Conservation (phyloP, 2,329 filamentous ascomycete species). For the Monosporascus sp. region DNA sequence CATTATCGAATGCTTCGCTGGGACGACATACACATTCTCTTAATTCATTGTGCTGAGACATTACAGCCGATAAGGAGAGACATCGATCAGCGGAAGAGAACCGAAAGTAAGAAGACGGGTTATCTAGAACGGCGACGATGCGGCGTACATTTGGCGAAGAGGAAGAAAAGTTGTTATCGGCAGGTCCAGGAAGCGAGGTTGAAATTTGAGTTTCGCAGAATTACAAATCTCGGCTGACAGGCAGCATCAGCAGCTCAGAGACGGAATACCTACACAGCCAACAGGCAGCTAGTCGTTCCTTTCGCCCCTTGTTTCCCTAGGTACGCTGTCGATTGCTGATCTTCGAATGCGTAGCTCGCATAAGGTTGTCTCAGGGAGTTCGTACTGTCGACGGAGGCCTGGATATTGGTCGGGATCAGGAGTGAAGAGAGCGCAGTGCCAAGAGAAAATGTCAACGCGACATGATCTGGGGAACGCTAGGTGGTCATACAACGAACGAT, state of each 20-base stretch:
- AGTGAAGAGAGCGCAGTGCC: neutral
- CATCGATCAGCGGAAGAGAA: neutral
- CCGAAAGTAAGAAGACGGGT: neutral
- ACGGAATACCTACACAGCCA: neutral
- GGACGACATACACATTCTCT: constrained; percentile 3
- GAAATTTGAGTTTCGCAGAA: neutral
- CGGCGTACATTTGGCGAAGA: neutral
- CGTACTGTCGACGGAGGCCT: neutral
- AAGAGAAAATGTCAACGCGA: neutral
- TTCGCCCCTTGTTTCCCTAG: no score
- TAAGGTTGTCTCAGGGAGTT: neutral
- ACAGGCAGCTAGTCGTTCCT: no score
- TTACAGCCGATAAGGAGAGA: neutral
- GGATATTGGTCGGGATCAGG: neutral
- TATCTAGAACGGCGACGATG: neutral
- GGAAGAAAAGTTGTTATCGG: neutral
- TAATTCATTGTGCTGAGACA: constrained; percentile 1
- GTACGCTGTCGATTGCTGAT: no score
- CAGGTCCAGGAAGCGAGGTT: neutral
- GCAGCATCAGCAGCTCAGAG: neutral
- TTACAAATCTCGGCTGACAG: neutral
- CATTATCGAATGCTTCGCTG: neutral
- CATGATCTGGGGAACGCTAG: neutral
- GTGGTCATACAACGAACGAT: neutral
- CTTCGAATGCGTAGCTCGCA: no score